Evolutionary conservation across 164 flowering plant genomes (phyloP), one percentile per base, ranked within the genome.

Genomic region (Kingdonia uniflora): DNA sequence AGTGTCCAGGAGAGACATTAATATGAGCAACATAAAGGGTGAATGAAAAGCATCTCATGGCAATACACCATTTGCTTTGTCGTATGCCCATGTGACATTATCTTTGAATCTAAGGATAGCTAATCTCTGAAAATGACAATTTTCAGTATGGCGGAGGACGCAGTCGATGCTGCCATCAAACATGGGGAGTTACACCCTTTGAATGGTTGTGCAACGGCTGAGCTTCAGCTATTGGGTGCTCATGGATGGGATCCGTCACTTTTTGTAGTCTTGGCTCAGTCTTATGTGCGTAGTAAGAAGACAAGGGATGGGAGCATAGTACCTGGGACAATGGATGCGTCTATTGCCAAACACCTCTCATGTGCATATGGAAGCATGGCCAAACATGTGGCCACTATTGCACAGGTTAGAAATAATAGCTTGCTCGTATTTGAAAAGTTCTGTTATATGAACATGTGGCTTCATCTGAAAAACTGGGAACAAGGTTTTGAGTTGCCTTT

Each of bases 101-200:
- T n/a, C n/a, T 44, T 44, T 11, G 11, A 17, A 15, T 22, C 20
- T 56, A 19, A 21, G 20, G 22, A 38, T 21, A 46, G 10, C 19
- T 33, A 26, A 51, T 26, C 21, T 19, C 22, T 29, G 5, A 19
- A n/a, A 12, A 40, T 24, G n/a, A 14, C 21, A 19, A 25, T 45
- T 63, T 48, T 52, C 62, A 64, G 67, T 56, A 64, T 64, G 67
- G 67, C 67, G 15, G 67, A 64, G 49, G 67, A 58, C 52, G 62
- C 52, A 13, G 49, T 64, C 24, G 48, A 64, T 58, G 62, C 62
- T 26, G 67, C 62, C 15, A 53, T 64, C 49, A 53, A 58, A 43
- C 62, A 58, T 46, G 67, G 58, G 5, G 45, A 53, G 37, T 20
- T 64, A 42, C 39, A 48, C 49, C 67, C 67, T 45, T 24, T 41